Percentiles rank a stretch among this genome's conserved stretches.
Conservation (phyloP, 345 rosid species). For the Murraya koenigii region DNA sequence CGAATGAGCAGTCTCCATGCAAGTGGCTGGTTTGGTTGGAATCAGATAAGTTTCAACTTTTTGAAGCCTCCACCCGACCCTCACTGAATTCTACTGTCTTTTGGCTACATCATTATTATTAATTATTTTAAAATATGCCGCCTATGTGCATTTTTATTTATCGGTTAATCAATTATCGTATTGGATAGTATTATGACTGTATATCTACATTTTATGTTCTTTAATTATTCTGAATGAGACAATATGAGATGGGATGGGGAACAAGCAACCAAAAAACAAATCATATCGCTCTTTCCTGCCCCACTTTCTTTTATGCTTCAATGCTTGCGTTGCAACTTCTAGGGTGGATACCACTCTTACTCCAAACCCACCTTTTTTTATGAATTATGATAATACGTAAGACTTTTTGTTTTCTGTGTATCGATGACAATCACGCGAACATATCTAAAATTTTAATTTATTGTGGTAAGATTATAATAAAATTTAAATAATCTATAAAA, state of each 20-base stretch:
- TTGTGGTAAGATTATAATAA: no score
- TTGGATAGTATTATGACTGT: no score
- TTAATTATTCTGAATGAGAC: conserved; percentile 15
- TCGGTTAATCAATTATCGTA: no score
- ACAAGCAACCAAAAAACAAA: background rate
- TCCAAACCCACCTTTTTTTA: background rate
- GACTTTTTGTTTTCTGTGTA: background rate
- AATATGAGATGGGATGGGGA: conserved; percentile 17
- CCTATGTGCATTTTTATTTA: background rate
- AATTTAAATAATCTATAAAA: no score
- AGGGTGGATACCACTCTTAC: conserved; percentile 29
- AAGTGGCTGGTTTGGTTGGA: conserved; percentile 11
- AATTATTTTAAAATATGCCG: background rate
- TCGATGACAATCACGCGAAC: background rate
- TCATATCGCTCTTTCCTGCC: background rate
- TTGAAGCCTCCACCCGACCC: background rate
- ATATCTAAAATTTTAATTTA: no score
- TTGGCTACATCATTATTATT: background rate
- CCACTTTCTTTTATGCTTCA: conserved; percentile 1
- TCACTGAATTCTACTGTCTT: background rate
- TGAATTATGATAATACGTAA: background rate
- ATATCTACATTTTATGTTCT: background rate
- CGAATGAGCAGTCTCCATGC: background rate
- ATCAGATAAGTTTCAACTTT: conserved; percentile 22
- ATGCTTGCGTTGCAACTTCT: background rate